Base-by-base conservation (phyloP, 352 stramenopile genomes). In the Halophytophthora batemanensis region DNA sequence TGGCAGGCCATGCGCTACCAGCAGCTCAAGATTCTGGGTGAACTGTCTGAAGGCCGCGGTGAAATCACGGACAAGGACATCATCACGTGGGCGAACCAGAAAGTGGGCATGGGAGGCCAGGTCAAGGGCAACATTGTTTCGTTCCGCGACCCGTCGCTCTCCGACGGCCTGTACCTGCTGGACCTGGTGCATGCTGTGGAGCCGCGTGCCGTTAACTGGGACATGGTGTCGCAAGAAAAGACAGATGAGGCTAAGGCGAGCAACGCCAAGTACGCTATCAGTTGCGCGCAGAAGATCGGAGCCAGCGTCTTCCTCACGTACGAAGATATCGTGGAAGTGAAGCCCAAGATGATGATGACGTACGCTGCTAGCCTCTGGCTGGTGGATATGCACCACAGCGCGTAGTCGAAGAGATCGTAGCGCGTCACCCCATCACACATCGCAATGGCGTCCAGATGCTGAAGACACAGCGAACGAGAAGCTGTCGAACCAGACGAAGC, bases 1-100 rank as follows among this genome's bases (percentile, higher is more conserved):
- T 98, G 90, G 91, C 91, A 98, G 70, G 87, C 90, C 53, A 98
- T 98, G 91, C 80, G 91, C 31, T 77, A 93, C 66, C 87, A 96
- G 60, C 90, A 94, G 45, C 61, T 98, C 21, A 89, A 93, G 46
- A 69, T 96, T 19, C 56, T 96, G 45, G 86, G 78, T 28, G 69
- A 76, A 4, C 52, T 93, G 8, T 71, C 74, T 1, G 68, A 71
- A 10, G 66, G 69, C 18, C 56, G 60, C 3, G 52, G 60, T 2
- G 75, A 82, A 19, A 87, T 94, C 53, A 90, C 76, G 0, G 83
- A 94, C 56, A 79, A 78, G 48, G 83, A 94, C 46, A 90, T 94
- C 31, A 83, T 94, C 34, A 69, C 76, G 12, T 93, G 82, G 82
- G 84, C 76, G 25, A 96, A 96, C 53, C 63, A 54, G 21, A 92